Base-by-base conservation (phyloP, 192 early-diverging fungal genomes). In the Gonapodya sp. region DNA sequence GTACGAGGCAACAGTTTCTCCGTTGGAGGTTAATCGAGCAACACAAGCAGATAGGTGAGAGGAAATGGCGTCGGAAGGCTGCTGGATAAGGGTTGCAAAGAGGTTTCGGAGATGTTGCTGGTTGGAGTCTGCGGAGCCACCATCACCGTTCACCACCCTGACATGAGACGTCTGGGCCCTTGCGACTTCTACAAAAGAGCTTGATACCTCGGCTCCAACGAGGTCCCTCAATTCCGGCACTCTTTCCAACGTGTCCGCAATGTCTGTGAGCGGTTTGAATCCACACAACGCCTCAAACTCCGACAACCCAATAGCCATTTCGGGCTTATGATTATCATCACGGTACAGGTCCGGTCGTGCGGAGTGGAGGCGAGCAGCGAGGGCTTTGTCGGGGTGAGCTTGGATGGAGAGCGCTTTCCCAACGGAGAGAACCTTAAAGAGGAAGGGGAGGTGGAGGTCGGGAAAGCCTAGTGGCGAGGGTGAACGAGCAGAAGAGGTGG, bases 301-400 rank as follows among this genome's bases (percentile, higher is more conserved):
- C 16, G 97, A 98, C 36, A 99, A 85, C 2, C 96, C 97, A 79
- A 99, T 88, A 1, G 97, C 95, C 95, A 99, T 98, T 83, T 99
- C 96, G 0, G 96, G 96, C 89, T 98, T 95, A 83, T 96, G 93
- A 86, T 97, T 96, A 1, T 86, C 86, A 83, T 96, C 96, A 90
- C 96, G 97, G 90, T 99, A 99, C 14, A 94, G 81, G 14, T 92
- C 82, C n/a, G 97, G 96, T 35, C 84, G 87, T 35, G 92, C 85
- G 36, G 84, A 81, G 83, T 93, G 93, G 35, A 99, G 87, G 36
- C 86, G 83, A 37, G 88, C 82, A 0, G 95, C 97, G n/a, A 97
- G 89, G 24, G 73, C 81, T 85, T 98, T 98, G 87, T 98, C 95
- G 1, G 97, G 97, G 82, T 99, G 97, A 2, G 97, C 97, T 84